Evolutionary conservation across 2,329 filamentous ascomycete species (phyloP).

Genomic region (Chaetomium sp.): DNA sequence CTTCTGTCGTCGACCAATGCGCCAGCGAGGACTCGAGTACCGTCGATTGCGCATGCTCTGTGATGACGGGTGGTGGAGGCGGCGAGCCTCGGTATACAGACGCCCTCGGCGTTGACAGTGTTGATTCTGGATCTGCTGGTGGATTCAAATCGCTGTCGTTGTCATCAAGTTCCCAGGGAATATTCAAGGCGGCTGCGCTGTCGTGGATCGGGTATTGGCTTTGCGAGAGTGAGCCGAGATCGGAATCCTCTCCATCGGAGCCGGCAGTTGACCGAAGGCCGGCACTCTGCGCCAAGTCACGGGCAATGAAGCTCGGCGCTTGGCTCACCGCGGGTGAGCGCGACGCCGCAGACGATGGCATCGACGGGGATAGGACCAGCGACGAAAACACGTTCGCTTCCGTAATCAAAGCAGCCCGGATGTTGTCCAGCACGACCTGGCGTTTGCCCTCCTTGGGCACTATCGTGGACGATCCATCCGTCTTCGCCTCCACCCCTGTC

Average conservation of each 20-base stretch:
- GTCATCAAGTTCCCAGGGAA: constrained; percentile 35
- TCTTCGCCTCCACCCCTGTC: constrained; percentile 16
- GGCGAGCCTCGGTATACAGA: constrained; percentile 29
- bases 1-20: constrained; percentile 27
- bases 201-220: constrained; percentile 37
- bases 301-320: constrained; percentile 10
- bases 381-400: constrained; percentile 60
- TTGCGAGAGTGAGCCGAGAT: constrained; percentile 22
- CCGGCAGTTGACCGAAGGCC: constrained; percentile 27
- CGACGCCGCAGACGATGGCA: constrained; percentile 50
- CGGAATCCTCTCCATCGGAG: constrained; percentile 22
- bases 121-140: constrained; percentile 30
- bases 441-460: constrained; percentile 57
- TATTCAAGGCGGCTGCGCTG: constrained; percentile 50
- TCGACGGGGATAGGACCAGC: constrained; percentile 50
- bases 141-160: constrained; percentile 31
- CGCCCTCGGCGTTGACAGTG: constrained; percentile 47
- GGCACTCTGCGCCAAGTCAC: constrained; percentile 12
- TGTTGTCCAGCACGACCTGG: constrained; percentile 55
- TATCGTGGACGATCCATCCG: constrained; percentile 31
- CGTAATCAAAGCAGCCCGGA: constrained; percentile 60
- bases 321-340: constrained; percentile 37
- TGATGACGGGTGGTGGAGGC: background rate
- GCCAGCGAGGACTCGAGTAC: constrained; percentile 25
- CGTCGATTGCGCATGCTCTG: constrained; percentile 28